Evolutionary conservation across 768 basidiomycete species (phyloP), one percentile per base, ranked within the genome.

Genomic region (Pisolithus marmoratus): DNA sequence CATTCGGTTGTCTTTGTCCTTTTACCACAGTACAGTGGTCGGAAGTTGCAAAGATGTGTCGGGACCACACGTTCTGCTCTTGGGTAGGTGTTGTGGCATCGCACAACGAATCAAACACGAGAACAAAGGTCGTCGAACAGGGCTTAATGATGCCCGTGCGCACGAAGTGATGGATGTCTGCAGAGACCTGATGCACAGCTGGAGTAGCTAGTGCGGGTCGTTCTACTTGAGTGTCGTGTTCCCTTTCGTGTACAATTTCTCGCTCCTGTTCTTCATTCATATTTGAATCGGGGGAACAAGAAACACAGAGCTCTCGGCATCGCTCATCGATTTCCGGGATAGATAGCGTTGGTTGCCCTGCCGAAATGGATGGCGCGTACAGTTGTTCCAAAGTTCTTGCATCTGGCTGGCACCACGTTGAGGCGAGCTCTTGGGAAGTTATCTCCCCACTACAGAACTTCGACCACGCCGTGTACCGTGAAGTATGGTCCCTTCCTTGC

Each of bases 221-320:
- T 54, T 75, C 65, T 3, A 68, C 54, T 46, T 78, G 62, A 6
- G 56, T 55, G 55, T 78, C 74, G 17, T 58, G 58, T 54, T 78
- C 74, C 2, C 69, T 60, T 54, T 79, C 74, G 20, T 71, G 72
- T 5, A 58, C 56, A 11, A 78, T 63, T 54, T 79, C 75, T 49
- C 76, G 61, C 51, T 78, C 78, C 43, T 77, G 76, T 50, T 79
- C 78, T 53, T 78, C 75, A 19, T 72, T 70, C 53, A 74, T 58
- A 19, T 53, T 54, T 22, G 42, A 53, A n/a, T 60, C 54, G 12
- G 46, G 36, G 4, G 70, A 31, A 37, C 27, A 50, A 44, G 20
- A 34, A 7, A 69, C 24, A 0, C 73, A 72, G 9, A 75, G 62
- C 11, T 52, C 23, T 8, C 38, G 17, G 17, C 65, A 61, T 27